Base-by-base conservation (phyloP, 116 monocot species). In the Cymodocea nodosa region DNA sequence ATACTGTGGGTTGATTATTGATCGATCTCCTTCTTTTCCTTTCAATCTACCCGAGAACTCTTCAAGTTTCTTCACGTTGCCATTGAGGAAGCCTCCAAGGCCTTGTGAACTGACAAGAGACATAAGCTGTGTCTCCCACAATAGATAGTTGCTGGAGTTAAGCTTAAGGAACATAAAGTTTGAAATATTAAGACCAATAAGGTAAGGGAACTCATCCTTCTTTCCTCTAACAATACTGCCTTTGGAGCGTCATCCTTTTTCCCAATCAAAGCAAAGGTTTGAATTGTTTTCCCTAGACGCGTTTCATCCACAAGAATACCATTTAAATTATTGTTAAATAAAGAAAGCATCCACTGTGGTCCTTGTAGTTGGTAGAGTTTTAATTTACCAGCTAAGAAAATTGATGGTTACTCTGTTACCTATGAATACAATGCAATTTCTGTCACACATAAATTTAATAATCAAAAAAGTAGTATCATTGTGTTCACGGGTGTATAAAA, bases 301-400 rank as follows among this genome's bases (percentile, higher is more conserved):
- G 92, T 98, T 70, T 98, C 98, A 83, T 98, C 98, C 74, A 92
- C 98, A 35, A 98, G 76, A 62, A 98, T 98, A 65, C 98, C 98
- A 87, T 98, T 98, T 57, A 98, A 77, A 70, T 98, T 98, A 71
- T 98, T 98, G 70, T 98, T 98, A 60, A 92, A 98, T 53, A 98
- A 79, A 63, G 98, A 98, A 60, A 98, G 92, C 98, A 98, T 98
- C 98, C 98, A 98, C 72, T 98, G 98, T 71, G 92, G 89, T 6
- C 98, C 98, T 82, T 98, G 92, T 68, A 98, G 44, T 70, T 98
- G 98, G 75, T 98, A 98, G 17, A 84, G 59, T 76, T 92, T 89
- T 69, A 98, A 65, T 70, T 89, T 82, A 56, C 98, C 98, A 75
- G 92, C 86, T 57, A 84, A 78, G 71, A 98, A 92, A 76, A 84